Conservation (phyloP, 352 stramenopile species). For the Halophytophthora batemanensis region DNA sequence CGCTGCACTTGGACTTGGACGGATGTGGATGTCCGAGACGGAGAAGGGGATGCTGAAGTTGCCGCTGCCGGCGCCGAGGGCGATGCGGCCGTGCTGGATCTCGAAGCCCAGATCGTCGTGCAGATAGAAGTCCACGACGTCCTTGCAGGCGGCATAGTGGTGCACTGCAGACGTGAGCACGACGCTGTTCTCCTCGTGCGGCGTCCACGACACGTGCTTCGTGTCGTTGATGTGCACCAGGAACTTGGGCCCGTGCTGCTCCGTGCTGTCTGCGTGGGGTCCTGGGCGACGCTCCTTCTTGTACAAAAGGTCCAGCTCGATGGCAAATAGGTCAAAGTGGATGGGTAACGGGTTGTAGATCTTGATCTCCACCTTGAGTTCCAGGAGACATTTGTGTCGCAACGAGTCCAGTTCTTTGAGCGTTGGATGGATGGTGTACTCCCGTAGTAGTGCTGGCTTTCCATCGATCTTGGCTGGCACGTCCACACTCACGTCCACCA, state of each 20-base stretch:
- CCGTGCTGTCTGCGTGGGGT: not conserved
- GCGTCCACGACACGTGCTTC: slow-evolving; percentile 47
- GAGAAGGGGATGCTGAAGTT: slow-evolving; percentile 79
- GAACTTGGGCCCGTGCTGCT: slow-evolving; percentile 19
- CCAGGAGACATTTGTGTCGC: slow-evolving; percentile 63
- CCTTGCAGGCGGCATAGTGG: slow-evolving; percentile 59
- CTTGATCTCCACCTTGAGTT: slow-evolving; percentile 64
- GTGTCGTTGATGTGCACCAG: slow-evolving; percentile 51
- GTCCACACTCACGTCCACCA: slow-evolving; percentile 56
- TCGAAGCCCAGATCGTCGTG: slow-evolving; percentile 64
- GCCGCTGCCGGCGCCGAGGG: slow-evolving; percentile 47
- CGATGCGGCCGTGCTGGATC: slow-evolving; percentile 56
- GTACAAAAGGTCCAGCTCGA: slow-evolving; percentile 74
- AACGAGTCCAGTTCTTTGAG: slow-evolving; percentile 79
- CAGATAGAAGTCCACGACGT: slow-evolving; percentile 64
- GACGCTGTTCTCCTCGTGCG: slow-evolving; percentile 69
- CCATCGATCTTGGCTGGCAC: slow-evolving; percentile 71
- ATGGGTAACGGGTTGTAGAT: slow-evolving; percentile 83
- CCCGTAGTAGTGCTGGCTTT: slow-evolving; percentile 60
- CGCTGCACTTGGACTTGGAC: slow-evolving; percentile 22
- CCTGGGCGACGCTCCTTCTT: slow-evolving; percentile 19
- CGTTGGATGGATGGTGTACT: slow-evolving; percentile 52
- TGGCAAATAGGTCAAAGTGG: slow-evolving; percentile 61
- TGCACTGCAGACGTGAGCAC: slow-evolving; percentile 48
- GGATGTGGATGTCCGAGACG: slow-evolving; percentile 62